These are phyloP conservation scores for Pyrus communis DNA, from an alignment of 306 rosid species.

Conservation along the genomic window DNA sequence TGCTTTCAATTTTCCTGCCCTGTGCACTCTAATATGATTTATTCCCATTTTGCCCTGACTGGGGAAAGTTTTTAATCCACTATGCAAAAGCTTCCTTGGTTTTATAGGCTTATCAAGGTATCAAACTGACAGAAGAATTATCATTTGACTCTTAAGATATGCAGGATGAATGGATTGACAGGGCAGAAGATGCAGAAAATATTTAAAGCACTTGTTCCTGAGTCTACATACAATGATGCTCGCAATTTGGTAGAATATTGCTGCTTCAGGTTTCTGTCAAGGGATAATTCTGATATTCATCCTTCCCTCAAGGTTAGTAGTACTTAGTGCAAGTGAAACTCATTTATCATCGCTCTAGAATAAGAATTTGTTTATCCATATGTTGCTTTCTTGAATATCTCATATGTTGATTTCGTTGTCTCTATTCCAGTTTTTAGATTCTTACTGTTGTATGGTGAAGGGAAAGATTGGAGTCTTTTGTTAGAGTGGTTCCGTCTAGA, in stretches of 20 bases:
- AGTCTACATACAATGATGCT: conserved; percentile 55
- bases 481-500: not conserved
- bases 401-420: not conserved
- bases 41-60: not conserved
- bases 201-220: conserved; percentile 76
- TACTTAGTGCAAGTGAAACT: not conserved
- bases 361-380: not conserved
- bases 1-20: not conserved
- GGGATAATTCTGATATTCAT: conserved; percentile 73
- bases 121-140: conserved; percentile 25
- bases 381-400: not conserved
- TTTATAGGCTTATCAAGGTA: conserved; percentile 24
- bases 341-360: not conserved
- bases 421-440: not conserved
- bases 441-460: not conserved
- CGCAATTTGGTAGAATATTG: conserved; percentile 93
- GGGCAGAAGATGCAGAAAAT: conserved; percentile 88
- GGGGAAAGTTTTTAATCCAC: not conserved
- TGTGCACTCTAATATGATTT: not conserved
- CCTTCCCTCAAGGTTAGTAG: conserved; percentile 75
- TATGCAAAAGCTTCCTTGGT: conserved; percentile 9
- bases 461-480: not conserved
- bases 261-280: conserved; percentile 95
- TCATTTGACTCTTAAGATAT: conserved; percentile 60
- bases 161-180: conserved; percentile 97